These are phyloP conservation scores for Aphanomyces astaci DNA, from an alignment of 352 stramenopile species.

Conservation along the genomic window DNA sequence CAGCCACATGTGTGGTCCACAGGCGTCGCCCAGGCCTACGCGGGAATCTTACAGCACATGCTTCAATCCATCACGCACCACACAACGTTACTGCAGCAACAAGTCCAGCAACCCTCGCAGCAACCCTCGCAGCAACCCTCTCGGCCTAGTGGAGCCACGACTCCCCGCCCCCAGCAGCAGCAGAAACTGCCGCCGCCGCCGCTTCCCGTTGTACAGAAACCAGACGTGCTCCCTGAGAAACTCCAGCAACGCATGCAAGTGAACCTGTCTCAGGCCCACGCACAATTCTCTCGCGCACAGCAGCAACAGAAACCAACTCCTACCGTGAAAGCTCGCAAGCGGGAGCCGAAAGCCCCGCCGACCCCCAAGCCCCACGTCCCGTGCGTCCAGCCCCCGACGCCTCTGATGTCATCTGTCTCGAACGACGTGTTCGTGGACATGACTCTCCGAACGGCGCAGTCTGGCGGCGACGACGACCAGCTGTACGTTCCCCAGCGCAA, in stretches of 20 bases:
- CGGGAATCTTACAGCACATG: constrained; percentile 14
- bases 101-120: not conserved
- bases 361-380: not conserved
- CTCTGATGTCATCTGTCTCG: no score
- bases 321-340: not conserved
- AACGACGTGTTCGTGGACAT: constrained; percentile 29
- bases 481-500: constrained; percentile 66
- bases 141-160: not conserved
- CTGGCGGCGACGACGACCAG: constrained; percentile 54
- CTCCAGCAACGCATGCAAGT: constrained; percentile 3
- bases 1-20: constrained; percentile 18
- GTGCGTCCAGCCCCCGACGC: no score
- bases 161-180: not conserved
- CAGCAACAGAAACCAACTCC: not conserved
- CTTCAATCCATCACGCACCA: constrained; percentile 10
- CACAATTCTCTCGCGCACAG: not conserved
- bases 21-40: constrained; percentile 1
- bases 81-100: not conserved
- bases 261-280: not conserved
- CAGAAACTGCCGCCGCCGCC: not conserved
- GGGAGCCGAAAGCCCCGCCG: not conserved
- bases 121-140: not conserved
- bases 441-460: constrained; percentile 30
- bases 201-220: not conserved
- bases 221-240: not conserved